These are phyloP conservation scores for Purpureocillium takamizusanense DNA, from an alignment of 2,329 filamentous ascomycete genomes.

Conservation along the genomic window DNA sequence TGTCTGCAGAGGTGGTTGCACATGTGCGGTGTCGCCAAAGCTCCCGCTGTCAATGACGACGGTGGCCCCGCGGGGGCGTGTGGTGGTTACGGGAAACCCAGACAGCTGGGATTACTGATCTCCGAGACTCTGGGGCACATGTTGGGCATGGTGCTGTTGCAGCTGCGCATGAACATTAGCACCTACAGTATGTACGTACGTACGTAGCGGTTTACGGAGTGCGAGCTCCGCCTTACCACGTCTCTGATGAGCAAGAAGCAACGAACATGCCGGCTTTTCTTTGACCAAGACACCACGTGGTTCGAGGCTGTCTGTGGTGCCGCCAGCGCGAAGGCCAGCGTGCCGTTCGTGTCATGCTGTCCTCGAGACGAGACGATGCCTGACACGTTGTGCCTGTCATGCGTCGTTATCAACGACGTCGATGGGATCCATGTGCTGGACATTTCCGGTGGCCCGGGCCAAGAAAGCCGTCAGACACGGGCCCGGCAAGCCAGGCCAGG, in stretches of 20 bases:
- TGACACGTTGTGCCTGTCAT: too few species aligned
- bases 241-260: too few species aligned
- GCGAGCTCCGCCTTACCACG: too few species aligned
- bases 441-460: neutral
- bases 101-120: conserved; percentile 1
- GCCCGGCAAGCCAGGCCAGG: too few species aligned
- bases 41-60: conserved; percentile 3
- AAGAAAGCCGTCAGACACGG: too few species aligned
- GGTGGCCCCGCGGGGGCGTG: neutral
- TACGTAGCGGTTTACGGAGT: too few species aligned
- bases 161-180: neutral
- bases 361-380: too few species aligned
- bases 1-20: too few species aligned
- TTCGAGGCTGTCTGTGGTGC: neutral
- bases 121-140: neutral
- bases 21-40: conserved; percentile 2
- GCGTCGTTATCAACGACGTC: too few species aligned
- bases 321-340: neutral
- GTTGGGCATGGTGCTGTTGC: neutral
- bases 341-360: too few species aligned
- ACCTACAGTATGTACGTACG: neutral
- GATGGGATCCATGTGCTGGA: too few species aligned
- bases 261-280: too few species aligned
- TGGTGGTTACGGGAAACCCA: neutral
- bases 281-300: conserved; percentile 2